Evolutionary conservation across 805 yeast species (phyloP), one percentile per base, ranked within the genome.

Genomic region (Hanseniaspora valbyensis): DNA sequence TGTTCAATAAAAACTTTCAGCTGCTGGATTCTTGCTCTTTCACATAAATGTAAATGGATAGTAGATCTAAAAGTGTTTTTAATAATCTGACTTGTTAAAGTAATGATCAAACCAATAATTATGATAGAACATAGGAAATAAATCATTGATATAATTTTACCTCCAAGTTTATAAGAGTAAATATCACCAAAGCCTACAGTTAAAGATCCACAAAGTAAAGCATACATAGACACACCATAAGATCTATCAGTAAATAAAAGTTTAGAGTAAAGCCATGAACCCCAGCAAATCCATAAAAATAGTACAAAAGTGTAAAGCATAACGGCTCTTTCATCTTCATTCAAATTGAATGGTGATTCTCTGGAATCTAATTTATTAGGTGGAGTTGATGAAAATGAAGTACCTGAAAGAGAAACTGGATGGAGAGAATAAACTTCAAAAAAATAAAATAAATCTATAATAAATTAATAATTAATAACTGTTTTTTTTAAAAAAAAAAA

Each of bases 151-250:
- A 83, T 64, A 0, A 79, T 80, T 59, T 76, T 75, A 0, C 82
- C 72, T 0, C 78, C 76, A 1, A 71, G 66, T 1, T 73, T 63
- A 0, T 52, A 33, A 0, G 95, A 89, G 0, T 72, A 67, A 30
- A 81, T 70, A 57, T 83, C 92, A 34, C 95, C 95, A 16, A 81
- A 68, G 0, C 96, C 96, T 26, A 88, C 74, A 1, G 96, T 88
- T 43, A 84, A 67, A 36, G 82, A 67, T 0, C 94, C 79, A 1
- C 83, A 87, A 10, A 76, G 74, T 57, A 87, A 78, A 61, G 74
- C 85, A 60, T 84, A 87, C 42, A 85, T 61, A 0, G 84, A 78
- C n/a, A 78, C 71, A 0, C 88, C 87, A 60, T 73, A 83, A 1
- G 72, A 67, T 9, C 77, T 58, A 38, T 68, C 61, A 4, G 28